Evolutionary conservation across 1,284 basidiomycete genomes (phyloP), one percentile per base, ranked within the genome.

Genomic region (Inonotus hispidus): DNA sequence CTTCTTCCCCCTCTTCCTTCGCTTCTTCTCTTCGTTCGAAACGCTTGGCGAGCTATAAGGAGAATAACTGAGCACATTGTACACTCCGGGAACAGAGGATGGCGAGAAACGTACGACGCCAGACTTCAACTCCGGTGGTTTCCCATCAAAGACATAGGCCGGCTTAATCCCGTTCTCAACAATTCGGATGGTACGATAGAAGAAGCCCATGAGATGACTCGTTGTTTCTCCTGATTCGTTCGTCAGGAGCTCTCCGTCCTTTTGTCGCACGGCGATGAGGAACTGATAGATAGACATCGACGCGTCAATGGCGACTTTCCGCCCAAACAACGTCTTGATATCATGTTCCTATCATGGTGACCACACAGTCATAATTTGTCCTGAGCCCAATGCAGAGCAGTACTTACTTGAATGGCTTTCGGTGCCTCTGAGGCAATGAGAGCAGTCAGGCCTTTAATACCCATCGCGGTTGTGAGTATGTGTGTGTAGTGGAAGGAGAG

Each of bases 81-180:
- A 50, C 25, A 23, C 27, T 27, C 21, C 5, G 49, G 3, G 29
- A 11, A 54, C 43, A 27, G 50, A 63, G 63, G 59, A 47, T 39
- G 46, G 58, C 4, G n/a, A 60, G 41, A 38, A 10, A 87, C 92
- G 69, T 69, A 97, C 95, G 68, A 99, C 95, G 58, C 93, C 93
- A 61, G 93, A 88, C 76, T 99, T 99, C 73, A 99, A 77, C 64
- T 98, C 95, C 53, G 96, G 96, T 1, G 96, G 97, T 73, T 96
- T 97, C 8, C 97, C 97, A 74, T 99, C 97, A 68, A 99, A 99
- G 23, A 99, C 93, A 74, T 98, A 99, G 53, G 90, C 91, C 0
- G 96, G 96, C 72, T 99, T 99, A 71, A 99, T 95, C 3, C 97
- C 97, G 68, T 97, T 94, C 74, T 99, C 97, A n/a, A 97, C 93